Evolutionary conservation across 345 rosid genomes (phyloP), one percentile per base, ranked within the genome.

Genomic region (Citrus maxima): DNA sequence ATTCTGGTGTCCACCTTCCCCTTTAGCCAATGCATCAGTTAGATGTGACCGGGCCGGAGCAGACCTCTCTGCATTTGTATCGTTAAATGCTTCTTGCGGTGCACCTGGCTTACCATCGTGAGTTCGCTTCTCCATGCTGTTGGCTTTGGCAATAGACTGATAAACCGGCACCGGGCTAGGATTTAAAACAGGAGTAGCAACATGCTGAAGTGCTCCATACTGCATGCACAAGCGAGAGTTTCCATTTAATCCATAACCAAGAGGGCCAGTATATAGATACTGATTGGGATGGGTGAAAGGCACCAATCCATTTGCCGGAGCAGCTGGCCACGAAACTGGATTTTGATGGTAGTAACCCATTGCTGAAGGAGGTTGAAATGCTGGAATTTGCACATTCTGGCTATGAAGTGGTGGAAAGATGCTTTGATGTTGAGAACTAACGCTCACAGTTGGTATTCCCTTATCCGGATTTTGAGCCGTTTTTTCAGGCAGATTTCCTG

Each of bases 331-430:
- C 22, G 97, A 84, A 80, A 91, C 89, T 71, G 91, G 92, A 85
- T 85, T 89, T 83, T 93, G 95, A 83, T 86, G 97, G 80, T 89
- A 94, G 88, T 93, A 94, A 76, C 91, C 91, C 90, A 89, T 74
- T 38, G 92, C 76, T 72, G 98, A 70, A 83, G 96, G 88, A 88
- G 86, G 78, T 80, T 89, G 94, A 81, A 85, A 90, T 78, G 91
- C 72, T 27, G 93, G 84, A 84, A 83, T 87, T 59, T 84, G 93
- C 81, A 84, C 49, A 74, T 82, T 91, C 67, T 90, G 95, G 84
- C 84, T 88, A 63, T 82, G 92, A 86, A 88, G 38, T 7, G 86
- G 81, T 21, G 92, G 88, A 79, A 78, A 83, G 73, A 80, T 27
- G 77, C 85, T 82, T 78, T 88, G 92, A 76, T 68, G 88, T 70